These are phyloP conservation scores for Chamaecrista fasciculata DNA, from an alignment of 306 rosid genomes.

Conservation along the genomic window DNA sequence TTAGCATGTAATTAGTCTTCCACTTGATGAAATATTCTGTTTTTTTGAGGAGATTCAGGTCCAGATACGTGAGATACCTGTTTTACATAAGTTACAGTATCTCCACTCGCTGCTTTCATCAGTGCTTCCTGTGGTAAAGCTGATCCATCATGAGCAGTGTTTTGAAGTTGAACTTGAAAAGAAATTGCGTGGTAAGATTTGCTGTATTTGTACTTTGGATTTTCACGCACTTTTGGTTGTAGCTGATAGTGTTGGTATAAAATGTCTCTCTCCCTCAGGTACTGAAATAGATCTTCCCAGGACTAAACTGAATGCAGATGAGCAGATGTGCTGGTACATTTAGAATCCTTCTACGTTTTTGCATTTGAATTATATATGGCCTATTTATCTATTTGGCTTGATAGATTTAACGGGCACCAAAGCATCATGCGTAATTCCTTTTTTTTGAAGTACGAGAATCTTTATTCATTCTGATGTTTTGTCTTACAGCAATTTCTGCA, in stretches of 20 bases:
- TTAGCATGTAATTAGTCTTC: conserved; percentile 22
- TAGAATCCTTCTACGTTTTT: neutral
- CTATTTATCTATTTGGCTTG: neutral
- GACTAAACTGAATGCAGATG: conserved; percentile 84
- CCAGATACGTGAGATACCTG: conserved; percentile 75
- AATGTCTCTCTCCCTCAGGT: conserved; percentile 50
- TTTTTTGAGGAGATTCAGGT: conserved; percentile 46
- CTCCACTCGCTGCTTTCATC: conserved; percentile 70
- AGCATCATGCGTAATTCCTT: neutral
- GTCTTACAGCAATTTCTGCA: conserved; percentile 80
- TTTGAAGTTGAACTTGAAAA: conserved; percentile 82
- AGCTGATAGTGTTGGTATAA: conserved; percentile 26
- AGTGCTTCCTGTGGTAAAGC: conserved; percentile 82
- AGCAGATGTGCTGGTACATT: conserved; percentile 95
- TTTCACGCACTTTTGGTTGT: conserved; percentile 18
- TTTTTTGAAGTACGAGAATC: conserved; percentile 5
- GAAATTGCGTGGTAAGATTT: conserved; percentile 63
- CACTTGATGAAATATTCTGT: conserved; percentile 23
- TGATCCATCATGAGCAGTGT: conserved; percentile 69
- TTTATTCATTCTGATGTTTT: conserved; percentile 33
- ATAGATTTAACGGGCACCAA: conserved; percentile 25
- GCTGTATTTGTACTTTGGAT: conserved; percentile 19
- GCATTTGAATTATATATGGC: neutral
- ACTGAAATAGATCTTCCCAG: conserved; percentile 70
- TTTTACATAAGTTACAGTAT: conserved; percentile 71